These are phyloP conservation scores for Dictyostelium citrinum DNA, from an alignment of 78 protist species.

Conservation along the genomic window DNA sequence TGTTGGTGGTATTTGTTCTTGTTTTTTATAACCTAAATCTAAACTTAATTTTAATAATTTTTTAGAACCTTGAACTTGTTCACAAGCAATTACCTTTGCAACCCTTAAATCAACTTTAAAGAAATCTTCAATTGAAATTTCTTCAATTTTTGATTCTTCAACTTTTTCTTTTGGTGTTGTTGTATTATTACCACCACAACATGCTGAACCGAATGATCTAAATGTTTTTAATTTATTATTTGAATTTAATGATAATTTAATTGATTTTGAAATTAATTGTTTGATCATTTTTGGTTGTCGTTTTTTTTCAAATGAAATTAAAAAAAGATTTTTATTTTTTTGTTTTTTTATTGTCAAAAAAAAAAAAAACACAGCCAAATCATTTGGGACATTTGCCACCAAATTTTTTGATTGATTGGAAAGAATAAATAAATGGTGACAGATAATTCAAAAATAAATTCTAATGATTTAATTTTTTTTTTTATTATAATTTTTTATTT, in stretches of 20 bases:
- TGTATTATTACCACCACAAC: slow-evolving; percentile 13
- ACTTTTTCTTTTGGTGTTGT: background rate
- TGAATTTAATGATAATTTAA: background rate
- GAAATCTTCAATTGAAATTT: slow-evolving; percentile 42
- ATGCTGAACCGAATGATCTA: background rate
- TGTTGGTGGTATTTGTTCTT: background rate
- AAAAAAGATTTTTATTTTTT: background rate
- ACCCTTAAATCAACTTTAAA: slow-evolving; percentile 59
- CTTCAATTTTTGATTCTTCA: background rate
- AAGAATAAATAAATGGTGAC: too few relatives aligned
- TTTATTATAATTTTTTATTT: background rate
- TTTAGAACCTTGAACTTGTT: slow-evolving; percentile 58
- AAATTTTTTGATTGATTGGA: too few relatives aligned
- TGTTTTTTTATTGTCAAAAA: too few relatives aligned
- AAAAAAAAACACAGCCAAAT: too few relatives aligned
- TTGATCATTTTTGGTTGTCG: background rate
- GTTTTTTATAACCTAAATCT: slow-evolving; percentile 30
- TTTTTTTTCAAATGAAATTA: background rate
- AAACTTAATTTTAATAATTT: slow-evolving; percentile 41
- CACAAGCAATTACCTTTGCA: slow-evolving; percentile 17
- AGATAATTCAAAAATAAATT: too few relatives aligned
- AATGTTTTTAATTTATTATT: background rate
- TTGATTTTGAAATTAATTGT: background rate
- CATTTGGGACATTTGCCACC: too few relatives aligned
- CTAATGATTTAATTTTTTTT: background rate